Base-by-base conservation (phyloP, 352 stramenopile species). In the Phytophthora pini region DNA sequence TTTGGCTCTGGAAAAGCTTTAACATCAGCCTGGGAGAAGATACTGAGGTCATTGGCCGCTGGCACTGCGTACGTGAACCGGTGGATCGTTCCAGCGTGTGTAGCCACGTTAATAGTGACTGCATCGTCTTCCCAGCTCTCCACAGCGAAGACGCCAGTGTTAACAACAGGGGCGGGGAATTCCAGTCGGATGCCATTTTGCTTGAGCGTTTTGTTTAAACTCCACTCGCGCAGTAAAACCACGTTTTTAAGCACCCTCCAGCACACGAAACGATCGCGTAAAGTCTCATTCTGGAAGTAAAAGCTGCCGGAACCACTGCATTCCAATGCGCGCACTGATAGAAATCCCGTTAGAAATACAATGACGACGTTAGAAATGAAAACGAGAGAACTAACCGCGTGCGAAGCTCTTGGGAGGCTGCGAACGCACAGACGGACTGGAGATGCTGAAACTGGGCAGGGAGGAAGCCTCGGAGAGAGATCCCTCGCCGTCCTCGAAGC, bases 181-280 rank as follows among this genome's bases (percentile, higher is more conserved):
- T 90, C 72, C 2, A 93, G 51, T 1, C 77, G 72, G 1, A 91
- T 45, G 11, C 65, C 80, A 38, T 93, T 93, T 36, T 82, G 66
- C 8, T 72, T 49, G 20, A 92, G 74, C 39, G 80, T 76, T 40
- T 59, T 65, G 72, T 92, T 78, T 53, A 92, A 82, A 79, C 82
- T 90, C 67, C 66, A 91, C 70, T 93, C 85, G 20, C 83, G 80
- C 44, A 93, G 59, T 58, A 91, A 60, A 49, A 93, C 68, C 29
- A 87, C 77, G 63, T 90, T 91, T 70, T 93, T 88, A 27, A 85
- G 69, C 48, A 91, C 79, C 3, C 84, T 75, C 84, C 84, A 93
- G 58, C 81, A 90, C 17, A 92, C 50, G 48, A 92, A 92, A 4
- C 84, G 79, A 68, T 90, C 78, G 22, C 82, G 77, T 34, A 92